Base-by-base conservation (phyloP, 345 rosid species). In the Aethionema arabicum region DNA sequence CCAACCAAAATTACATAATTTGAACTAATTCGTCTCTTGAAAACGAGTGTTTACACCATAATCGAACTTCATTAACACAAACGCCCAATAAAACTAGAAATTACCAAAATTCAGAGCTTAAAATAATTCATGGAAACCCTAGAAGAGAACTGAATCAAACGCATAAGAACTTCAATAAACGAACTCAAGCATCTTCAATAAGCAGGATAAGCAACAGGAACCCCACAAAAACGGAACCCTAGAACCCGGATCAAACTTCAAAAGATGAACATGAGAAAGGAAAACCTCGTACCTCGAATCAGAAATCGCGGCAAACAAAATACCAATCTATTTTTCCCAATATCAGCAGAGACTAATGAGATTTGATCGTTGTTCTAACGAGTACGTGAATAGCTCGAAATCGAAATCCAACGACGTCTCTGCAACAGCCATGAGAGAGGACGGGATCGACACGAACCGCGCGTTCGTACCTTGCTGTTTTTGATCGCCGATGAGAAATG, bases 401-500 rank as follows among this genome's bases (percentile, higher is more conserved):
- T 70, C 70, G 74, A 78, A 67, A 65, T 53, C 64, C 44, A 65
- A 61, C 46, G 81, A 61, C 39, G 83, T 81, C 76, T 75, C 80
- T 68, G 74, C 70, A 57, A 70, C 71, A 72, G 79, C 87, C 85
- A 80, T 74, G 85, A 65, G 84, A 80, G 78, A 80, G 78, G 84
- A 70, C 66, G 84, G 76, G 76, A 80, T 78, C 75, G 66, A 51
- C 55, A 65, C 75, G 70, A 64, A 65, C 66, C 65, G 65, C 64
- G 70, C 66, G 70, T 59, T 52, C 75, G 65, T 74, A 78, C 76
- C 55, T 78, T 78, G 79, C 63, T 72, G 68, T 41, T 84, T 84
- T 81, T 86, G 90, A 84, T 91, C 98, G 95, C 88, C 86, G 78
- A 83, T 75, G 86, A 75, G 74, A 72, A 69, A 61, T 84, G 69